Base-by-base conservation (phyloP, 2,329 filamentous ascomycete species). In the Trichoderma sp. region DNA sequence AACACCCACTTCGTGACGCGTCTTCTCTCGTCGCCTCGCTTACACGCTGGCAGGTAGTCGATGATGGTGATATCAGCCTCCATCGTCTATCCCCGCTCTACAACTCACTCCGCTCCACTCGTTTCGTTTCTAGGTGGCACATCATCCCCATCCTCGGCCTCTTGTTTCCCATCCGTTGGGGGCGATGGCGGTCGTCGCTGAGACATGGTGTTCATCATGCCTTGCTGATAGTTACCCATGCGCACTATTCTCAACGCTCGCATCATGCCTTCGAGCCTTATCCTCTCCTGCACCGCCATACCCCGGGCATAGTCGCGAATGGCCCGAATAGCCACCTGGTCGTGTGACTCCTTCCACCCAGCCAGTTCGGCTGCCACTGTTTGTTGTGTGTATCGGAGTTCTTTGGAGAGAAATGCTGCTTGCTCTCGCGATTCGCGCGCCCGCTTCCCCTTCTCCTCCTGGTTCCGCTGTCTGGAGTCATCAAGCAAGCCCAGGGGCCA, bases 351-450 rank as follows among this genome's bases (percentile, higher is more conserved):
- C 76, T 97, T 94, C 93, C 96, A 99, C 18, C 92, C 94, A 0
- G 96, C 96, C 68, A 99, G 80, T 81, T 99, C 96, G 1, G 89
- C 86, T 7, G 96, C 95, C 28, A 98, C 95, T 16, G 95, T 93
- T 79, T 96, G 93, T 81, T 97, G 95, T 59, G 94, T 97, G 79
- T 96, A 97, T 60, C 93, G 84, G 67, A 99, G 82, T 79, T 99
- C 96, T 63, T 88, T 88, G 0, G 91, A 90, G n/a, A 97, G 80
- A 54, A 89, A 87, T 24, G 90, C 87, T 13, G 92, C 86, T 76
- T 97, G 93, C 21, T 84, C 80, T 71, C 90, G 87, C 26, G 87
- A 88, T 71, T 90, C 89, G 16, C 87, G 85, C 46, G 93, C 92
- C 74, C 91, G 93, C 72, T 92, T 90, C 80, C 94, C 92, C 54